These are phyloP conservation scores for Myxozyma vanderwaltii DNA, from an alignment of 805 yeast species.

Conservation along the genomic window DNA sequence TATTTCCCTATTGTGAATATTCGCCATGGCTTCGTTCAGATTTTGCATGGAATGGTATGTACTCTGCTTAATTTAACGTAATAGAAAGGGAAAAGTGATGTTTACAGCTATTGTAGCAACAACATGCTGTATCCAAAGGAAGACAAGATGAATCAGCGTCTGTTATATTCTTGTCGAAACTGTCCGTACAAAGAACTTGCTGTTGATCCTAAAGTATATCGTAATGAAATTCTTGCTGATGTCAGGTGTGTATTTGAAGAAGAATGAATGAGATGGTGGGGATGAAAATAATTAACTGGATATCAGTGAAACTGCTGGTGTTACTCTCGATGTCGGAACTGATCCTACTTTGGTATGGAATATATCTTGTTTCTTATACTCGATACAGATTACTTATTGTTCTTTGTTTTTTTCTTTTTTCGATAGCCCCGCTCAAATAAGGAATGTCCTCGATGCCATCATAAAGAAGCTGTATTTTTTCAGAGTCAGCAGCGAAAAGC, in stretches of 20 bases:
- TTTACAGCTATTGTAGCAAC: constrained; percentile 49
- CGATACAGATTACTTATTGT: not conserved
- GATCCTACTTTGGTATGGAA: constrained; percentile 78
- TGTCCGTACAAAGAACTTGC: constrained; percentile 94
- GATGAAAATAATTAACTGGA: no score
- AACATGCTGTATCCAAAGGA: constrained; percentile 98
- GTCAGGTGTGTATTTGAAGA: constrained; percentile 54
- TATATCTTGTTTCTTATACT: not conserved
- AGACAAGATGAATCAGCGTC: constrained; percentile 73
- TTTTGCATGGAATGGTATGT: constrained; percentile 83
- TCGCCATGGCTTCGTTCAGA: constrained; percentile 82
- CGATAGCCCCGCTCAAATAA: constrained; percentile 84
- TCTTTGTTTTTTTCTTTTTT: not conserved
- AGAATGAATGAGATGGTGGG: not conserved
- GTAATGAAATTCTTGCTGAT: constrained; percentile 89
- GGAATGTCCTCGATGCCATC: constrained; percentile 87
- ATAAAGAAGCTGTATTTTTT: constrained; percentile 91
- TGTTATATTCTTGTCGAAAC: constrained; percentile 90
- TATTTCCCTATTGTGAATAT: not conserved
- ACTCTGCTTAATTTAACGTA: no score
- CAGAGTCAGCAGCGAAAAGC: constrained; percentile 94
- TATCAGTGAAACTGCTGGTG: constrained; percentile 91
- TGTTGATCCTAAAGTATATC: constrained; percentile 79
- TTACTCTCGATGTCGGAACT: constrained; percentile 88
- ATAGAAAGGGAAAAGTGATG: not conserved